Evolutionary conservation across 208 protist species (phyloP).

Genomic region (Porcisia hertigi): DNA sequence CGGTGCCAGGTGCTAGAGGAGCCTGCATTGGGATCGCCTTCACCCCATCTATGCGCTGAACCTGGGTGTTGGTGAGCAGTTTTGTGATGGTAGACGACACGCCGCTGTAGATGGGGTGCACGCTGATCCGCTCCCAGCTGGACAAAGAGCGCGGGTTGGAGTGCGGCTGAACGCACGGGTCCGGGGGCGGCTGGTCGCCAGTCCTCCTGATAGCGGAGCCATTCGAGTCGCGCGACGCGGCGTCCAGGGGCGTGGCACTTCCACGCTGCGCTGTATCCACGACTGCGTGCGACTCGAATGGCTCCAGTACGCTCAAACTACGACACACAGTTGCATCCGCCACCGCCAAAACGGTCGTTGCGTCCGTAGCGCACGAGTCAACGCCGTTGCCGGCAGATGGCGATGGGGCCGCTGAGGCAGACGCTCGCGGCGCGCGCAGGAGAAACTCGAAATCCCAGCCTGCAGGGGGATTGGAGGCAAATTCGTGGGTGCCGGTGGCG

Average conservation of each 20-base stretch:
- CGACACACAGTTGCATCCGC: constrained; percentile 1
- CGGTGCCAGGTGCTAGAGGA: constrained; percentile 58
- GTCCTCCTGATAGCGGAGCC: background rate
- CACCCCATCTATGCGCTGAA: constrained; percentile 64
- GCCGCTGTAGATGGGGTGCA: constrained; percentile 18
- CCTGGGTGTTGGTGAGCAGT: constrained; percentile 49
- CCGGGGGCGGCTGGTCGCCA: background rate
- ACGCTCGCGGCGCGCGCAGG: constrained; percentile 35
- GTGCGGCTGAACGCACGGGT: background rate
- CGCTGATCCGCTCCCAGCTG: constrained; percentile 23
- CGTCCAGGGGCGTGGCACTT: background rate
- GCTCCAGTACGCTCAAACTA: constrained; percentile 4
- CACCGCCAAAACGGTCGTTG: background rate
- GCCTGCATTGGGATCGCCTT: constrained; percentile 56
- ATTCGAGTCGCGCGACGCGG: background rate
- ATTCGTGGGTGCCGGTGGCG: background rate
- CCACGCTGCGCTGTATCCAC: background rate
- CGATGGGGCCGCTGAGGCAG: background rate
- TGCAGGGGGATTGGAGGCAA: background rate
- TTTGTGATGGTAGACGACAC: constrained; percentile 14
- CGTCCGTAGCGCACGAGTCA: background rate
- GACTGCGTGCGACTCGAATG: background rate
- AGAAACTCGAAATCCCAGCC: constrained; percentile 66
- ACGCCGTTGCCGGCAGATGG: background rate
- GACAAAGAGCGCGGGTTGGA: background rate